Conservation (phyloP, 2,329 filamentous ascomycete species). For the Plectosphaerella sp. region DNA sequence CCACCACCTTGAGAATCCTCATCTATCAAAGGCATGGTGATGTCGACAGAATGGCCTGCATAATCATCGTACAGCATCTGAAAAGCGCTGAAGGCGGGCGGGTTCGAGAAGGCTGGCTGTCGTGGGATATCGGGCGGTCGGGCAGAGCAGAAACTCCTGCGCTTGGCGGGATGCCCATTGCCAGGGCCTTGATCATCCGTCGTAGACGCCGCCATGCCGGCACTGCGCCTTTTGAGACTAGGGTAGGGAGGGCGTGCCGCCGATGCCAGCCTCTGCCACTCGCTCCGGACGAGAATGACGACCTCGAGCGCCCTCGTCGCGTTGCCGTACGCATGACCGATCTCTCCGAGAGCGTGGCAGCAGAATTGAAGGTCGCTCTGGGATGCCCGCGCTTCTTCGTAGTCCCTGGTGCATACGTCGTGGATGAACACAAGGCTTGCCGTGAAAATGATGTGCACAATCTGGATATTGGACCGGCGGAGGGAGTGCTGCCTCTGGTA, state of each 20-base stretch:
- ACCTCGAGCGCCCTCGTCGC: constrained; percentile 13
- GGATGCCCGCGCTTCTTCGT: constrained; percentile 6
- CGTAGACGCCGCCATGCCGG: not conserved
- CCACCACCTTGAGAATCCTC: not conserved
- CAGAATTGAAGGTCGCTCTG: constrained; percentile 14
- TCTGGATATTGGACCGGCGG: constrained; percentile 15
- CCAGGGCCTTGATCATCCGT: not conserved
- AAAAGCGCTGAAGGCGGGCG: not conserved
- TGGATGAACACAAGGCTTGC: constrained; percentile 13
- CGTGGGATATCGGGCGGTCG: not conserved
- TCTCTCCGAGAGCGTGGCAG: constrained; percentile 17
- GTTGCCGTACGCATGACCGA: constrained; percentile 11
- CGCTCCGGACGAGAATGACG: constrained; percentile 11
- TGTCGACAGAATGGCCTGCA: not conserved
- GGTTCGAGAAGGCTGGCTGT: not conserved
- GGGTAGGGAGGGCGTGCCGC: not conserved
- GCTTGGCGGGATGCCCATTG: not conserved
- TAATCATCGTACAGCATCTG: constrained; percentile 1
- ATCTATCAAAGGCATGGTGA: not conserved
- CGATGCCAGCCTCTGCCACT: constrained; percentile 8
- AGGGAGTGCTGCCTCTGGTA: constrained; percentile 13
- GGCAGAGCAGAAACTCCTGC: not conserved
- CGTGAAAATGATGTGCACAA: constrained; percentile 17
- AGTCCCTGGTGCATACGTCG: constrained; percentile 7
- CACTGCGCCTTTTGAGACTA: constrained; percentile 13